Percentiles rank a stretch among this genome's conserved stretches.
phyloP scores from a whole-genome alignment of 805 yeast species.

The Cyberlindnera maclurae region DNA sequence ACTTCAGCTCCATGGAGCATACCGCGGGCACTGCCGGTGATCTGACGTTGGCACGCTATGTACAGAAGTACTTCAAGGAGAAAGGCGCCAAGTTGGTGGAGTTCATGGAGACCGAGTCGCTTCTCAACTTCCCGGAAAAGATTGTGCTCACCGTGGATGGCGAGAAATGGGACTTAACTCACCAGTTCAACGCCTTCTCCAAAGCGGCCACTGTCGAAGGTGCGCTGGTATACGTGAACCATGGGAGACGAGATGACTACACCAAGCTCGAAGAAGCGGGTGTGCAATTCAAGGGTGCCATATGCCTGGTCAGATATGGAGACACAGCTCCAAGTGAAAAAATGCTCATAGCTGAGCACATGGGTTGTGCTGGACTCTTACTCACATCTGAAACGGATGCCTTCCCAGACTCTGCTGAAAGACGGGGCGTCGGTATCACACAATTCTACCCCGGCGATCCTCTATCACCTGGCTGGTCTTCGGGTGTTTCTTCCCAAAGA shows the following conservation, averaged over 20 bases:
- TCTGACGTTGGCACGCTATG: constrained; percentile 57
- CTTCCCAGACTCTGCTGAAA: constrained; percentile 27
- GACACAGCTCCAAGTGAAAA: constrained; percentile 43
- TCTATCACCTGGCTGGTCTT: constrained; percentile 69
- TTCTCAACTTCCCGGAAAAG: constrained; percentile 57
- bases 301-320: constrained; percentile 58
- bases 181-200: constrained; percentile 66
- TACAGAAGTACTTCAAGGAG: constrained; percentile 49
- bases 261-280: constrained; percentile 28
- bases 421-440: constrained; percentile 46
- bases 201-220: constrained; percentile 50
- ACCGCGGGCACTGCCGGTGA: constrained; percentile 87
- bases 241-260: constrained; percentile 56
- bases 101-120: constrained; percentile 44
- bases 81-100: constrained; percentile 50
- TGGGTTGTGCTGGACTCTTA: constrained; percentile 58
- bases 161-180: constrained; percentile 22
- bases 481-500: constrained; percentile 31
- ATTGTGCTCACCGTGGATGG: constrained; percentile 20
- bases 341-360: constrained; percentile 44
- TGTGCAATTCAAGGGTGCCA: constrained; percentile 38
- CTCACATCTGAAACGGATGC: constrained; percentile 43
- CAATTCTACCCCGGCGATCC: constrained; percentile 71
- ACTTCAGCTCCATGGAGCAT: constrained; percentile 49
- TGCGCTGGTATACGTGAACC: constrained; percentile 54